These are phyloP conservation scores for Lyophyllum decastes DNA, from an alignment of 768 basidiomycete species.

Conservation along the genomic window DNA sequence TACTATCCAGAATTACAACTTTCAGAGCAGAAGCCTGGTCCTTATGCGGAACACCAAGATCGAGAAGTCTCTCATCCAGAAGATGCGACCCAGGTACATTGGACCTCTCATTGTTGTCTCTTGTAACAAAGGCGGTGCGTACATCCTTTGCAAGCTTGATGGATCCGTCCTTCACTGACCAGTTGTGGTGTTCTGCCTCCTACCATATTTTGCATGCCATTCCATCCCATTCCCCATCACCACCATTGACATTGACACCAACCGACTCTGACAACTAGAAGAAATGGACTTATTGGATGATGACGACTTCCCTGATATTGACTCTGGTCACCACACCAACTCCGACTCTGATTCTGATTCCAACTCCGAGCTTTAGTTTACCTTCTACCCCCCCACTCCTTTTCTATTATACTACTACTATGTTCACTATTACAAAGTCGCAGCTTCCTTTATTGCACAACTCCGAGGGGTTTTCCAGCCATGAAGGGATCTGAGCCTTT, in stretches of 20 bases:
- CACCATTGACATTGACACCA: background rate
- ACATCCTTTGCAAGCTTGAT: conserved; percentile 31
- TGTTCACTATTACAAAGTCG: background rate
- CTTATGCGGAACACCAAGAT: no score
- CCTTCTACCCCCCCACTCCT: background rate
- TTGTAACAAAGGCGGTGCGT: conserved; percentile 28
- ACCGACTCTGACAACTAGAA: background rate
- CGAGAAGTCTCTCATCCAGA: conserved; percentile 26
- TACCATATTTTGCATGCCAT: conserved; percentile 25
- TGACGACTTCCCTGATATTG: background rate
- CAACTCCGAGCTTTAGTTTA: no score
- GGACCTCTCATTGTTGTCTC: conserved; percentile 36
- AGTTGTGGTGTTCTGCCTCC: conserved; percentile 24
- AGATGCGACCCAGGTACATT: conserved; percentile 33
- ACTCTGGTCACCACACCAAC: background rate
- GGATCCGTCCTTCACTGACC: no score
- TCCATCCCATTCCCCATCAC: background rate
- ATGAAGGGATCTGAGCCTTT: no score
- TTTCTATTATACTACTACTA: background rate
- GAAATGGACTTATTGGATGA: background rate
- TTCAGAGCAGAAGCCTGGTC: no score
- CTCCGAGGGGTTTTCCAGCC: no score
- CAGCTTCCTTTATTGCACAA: no score
- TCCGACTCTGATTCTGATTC: no score
- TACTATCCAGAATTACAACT: no score